A percentile compares a stretch with the other conserved stretches of the same genome.
Conservation (phyloP, 345 rosid species). For the Bruguiera parviflora region DNA sequence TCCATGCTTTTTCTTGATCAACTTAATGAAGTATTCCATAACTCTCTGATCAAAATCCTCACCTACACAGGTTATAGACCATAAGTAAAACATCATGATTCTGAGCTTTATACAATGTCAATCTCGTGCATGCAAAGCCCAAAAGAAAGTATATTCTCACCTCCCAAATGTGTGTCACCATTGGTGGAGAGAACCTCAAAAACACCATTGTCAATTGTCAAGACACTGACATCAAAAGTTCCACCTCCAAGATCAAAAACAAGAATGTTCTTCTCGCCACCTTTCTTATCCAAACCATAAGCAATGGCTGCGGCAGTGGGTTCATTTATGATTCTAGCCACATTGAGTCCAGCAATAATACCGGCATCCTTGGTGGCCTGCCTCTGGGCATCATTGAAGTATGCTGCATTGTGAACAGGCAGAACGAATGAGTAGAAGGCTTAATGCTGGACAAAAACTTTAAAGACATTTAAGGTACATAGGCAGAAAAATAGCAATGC, state of each 20-base stretch:
- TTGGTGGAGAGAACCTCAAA: constrained; percentile 26
- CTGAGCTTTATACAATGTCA: too few relatives aligned
- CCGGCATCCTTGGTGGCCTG: constrained; percentile 30
- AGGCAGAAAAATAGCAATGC: background rate
- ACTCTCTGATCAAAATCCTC: constrained; percentile 35
- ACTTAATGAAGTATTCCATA: constrained; percentile 32
- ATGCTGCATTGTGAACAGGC: constrained; percentile 8
- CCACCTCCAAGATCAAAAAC: constrained; percentile 28
- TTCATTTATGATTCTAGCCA: constrained; percentile 27
- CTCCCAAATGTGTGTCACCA: constrained; percentile 32
- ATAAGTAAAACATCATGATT: background rate
- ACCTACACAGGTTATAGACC: background rate
- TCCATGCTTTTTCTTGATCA: constrained; percentile 30
- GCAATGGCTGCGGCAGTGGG: constrained; percentile 32
- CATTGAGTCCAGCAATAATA: constrained; percentile 21
- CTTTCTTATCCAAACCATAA: constrained; percentile 27
- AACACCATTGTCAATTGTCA: constrained; percentile 29
- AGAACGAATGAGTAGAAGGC: background rate
- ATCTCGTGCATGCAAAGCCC: background rate
- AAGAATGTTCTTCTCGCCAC: constrained; percentile 27
- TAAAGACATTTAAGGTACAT: background rate
- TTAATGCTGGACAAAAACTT: background rate
- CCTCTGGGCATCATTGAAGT: constrained; percentile 33
- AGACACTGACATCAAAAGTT: constrained; percentile 25
- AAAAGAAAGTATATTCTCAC: constrained; percentile 1